Base-by-base conservation (phyloP, 2,329 filamentous ascomycete genomes). In the Orbilia quercus region DNA sequence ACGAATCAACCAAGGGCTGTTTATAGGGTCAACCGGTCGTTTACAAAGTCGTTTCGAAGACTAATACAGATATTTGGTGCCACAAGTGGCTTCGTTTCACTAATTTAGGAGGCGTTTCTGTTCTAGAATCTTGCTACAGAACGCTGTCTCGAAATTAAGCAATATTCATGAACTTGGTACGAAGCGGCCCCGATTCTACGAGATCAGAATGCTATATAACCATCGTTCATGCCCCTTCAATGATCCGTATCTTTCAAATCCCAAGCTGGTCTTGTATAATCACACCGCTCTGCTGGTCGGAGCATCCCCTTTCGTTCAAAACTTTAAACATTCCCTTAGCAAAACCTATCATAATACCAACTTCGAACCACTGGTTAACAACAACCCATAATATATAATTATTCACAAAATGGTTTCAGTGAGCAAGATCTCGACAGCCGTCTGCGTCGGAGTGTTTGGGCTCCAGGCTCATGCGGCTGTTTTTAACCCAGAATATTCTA, bases 221-320 rank as follows among this genome's bases (percentile, higher is more conserved):
- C n/a, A 45, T 45, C 7, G 5, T 20, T 9, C 9, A 7, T 45
- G 7, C 20, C 42, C n/a, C 16, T 45, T 16, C 20, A 40, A 9
- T 45, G 16, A 45, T 7, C 16, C 7, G 7, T 45, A 7, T 20
- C 16, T 45, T 22, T 22, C n/a, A 45, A 45, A 45, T 4, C 4
- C 42, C 44, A 60, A 60, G 58, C 58, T 51, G 58, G 34, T 22
- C 58, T 62, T 62, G 58, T 11, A 53, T 28, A 40, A 14, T 25
- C 18, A 45, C 14, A 44, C 40, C 34, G 48, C 48, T 48, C 45
- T 62, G 58, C 58, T 20, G 58, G 58, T 62, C 58, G 51, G 45
- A 36, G 42, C 42, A 31, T 44, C 23, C 28, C 16, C 34, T 42
- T 31, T 50, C 47, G 20, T 12, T 50, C 12, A n/a, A 18, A 11